Evolutionary conservation across 768 basidiomycete species (phyloP).

Genomic region (Mycena venus): DNA sequence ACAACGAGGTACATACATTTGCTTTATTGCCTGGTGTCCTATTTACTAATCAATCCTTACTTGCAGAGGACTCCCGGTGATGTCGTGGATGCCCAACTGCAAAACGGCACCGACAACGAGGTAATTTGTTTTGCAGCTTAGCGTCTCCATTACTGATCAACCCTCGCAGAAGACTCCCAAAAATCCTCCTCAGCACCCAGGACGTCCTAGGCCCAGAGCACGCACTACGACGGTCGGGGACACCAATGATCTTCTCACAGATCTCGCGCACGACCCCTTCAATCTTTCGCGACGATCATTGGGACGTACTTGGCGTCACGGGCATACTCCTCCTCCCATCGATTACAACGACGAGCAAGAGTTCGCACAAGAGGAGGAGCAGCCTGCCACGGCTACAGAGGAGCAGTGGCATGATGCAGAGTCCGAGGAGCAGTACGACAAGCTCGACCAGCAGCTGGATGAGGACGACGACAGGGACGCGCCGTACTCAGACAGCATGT

Average conservation of each 20-base stretch:
- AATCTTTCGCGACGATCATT: conserved; percentile 2
- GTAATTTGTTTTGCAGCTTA: conserved; percentile 1
- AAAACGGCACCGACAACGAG: neutral
- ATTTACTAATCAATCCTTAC: too few relatives aligned
- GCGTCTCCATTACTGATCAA: neutral
- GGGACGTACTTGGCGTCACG: neutral
- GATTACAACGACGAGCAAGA: neutral
- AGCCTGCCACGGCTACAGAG: too few relatives aligned
- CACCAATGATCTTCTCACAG: neutral
- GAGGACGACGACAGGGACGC: neutral
- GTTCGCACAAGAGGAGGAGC: too few relatives aligned
- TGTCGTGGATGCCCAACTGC: neutral
- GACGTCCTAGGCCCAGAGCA: neutral
- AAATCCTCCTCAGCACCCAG: neutral
- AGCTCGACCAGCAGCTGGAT: neutral
- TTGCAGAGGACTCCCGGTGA: too few relatives aligned
- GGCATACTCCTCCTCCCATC: neutral
- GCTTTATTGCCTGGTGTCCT: too few relatives aligned
- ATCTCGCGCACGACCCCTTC: neutral
- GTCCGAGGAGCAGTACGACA: neutral
- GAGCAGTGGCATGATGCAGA: neutral
- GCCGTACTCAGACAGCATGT: too few relatives aligned
- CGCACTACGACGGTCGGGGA: neutral
- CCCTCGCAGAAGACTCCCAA: neutral
- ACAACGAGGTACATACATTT: too few relatives aligned